Conservation (phyloP, 768 basidiomycete species). For the Leccinum disarticulatum region DNA sequence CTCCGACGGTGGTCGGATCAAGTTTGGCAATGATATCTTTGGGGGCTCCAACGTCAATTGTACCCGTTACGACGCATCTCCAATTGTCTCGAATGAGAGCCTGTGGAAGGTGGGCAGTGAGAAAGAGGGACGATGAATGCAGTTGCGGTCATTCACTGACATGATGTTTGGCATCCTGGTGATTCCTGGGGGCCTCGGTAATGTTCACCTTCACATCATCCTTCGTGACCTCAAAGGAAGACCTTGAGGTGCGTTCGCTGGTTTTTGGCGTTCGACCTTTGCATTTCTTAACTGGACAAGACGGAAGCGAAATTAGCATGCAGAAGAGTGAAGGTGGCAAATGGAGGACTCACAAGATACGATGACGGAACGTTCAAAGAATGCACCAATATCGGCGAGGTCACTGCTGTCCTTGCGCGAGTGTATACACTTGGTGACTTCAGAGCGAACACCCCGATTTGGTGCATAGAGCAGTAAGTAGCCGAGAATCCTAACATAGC, state of each 20-base stretch:
- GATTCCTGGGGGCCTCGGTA: background rate
- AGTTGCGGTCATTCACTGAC: background rate
- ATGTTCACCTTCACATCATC: background rate
- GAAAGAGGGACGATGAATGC: background rate
- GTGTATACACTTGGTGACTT: constrained; percentile 8
- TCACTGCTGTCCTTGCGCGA: background rate
- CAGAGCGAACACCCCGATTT: background rate
- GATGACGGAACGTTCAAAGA: constrained; percentile 7
- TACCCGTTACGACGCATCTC: constrained; percentile 31
- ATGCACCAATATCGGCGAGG: background rate
- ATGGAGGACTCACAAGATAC: constrained; percentile 6
- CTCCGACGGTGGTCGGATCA: background rate
- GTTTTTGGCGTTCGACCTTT: constrained; percentile 21
- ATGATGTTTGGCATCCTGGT: background rate
- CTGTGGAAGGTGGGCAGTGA: background rate
- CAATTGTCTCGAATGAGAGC: no score
- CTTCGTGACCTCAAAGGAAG: constrained; percentile 18
- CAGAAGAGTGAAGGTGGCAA: no score
- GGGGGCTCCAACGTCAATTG: constrained; percentile 16
- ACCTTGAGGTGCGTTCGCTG: constrained; percentile 8
- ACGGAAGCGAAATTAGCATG: background rate
- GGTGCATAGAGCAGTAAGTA: constrained; percentile 9
- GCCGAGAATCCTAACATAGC: constrained; percentile 7
- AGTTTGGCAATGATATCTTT: background rate
- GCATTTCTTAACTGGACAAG: constrained; percentile 11